Percentiles rank a stretch among this genome's conserved stretches.
Evolutionary conservation across 495 filamentous ascomycete species (phyloP).

Genomic region (Trichoderma virens): DNA sequence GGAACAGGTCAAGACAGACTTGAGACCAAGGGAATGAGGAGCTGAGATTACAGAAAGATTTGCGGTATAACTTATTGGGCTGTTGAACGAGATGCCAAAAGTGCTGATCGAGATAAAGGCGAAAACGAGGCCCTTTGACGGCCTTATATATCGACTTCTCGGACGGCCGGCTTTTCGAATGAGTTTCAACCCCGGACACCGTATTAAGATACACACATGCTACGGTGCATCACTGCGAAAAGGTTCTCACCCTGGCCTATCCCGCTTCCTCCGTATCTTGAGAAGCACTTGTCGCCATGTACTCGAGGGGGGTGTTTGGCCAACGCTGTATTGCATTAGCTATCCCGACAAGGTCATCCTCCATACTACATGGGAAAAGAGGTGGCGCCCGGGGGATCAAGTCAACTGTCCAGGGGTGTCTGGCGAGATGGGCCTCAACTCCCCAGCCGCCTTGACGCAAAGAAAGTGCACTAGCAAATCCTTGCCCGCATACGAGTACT

Average conservation of each 20-base stretch:
- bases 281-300: not conserved
- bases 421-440: not conserved
- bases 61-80: not conserved
- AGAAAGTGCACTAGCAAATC: not conserved
- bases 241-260: not conserved
- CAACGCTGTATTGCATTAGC: not conserved
- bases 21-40: not conserved
- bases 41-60: not conserved
- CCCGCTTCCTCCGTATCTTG: not conserved
- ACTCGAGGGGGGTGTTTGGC: not conserved
- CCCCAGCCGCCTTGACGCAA: not conserved
- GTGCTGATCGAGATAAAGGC: not conserved
- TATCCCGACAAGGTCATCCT: not conserved
- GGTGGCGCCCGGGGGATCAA: not conserved
- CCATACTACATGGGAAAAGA: not conserved
- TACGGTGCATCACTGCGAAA: not conserved
- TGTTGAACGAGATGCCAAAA: not conserved
- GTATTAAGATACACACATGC: not conserved
- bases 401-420: constrained; percentile 2
- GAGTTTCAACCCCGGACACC: not conserved
- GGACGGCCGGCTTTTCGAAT: not conserved
- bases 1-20: not conserved
- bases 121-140: not conserved
- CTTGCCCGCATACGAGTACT: not conserved
- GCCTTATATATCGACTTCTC: not conserved